A percentile compares a stretch with the other conserved stretches of the same genome.
phyloP scores from a whole-genome alignment of 1,139 yeast species.

The Nakaseomyces nivariensis region DNA sequence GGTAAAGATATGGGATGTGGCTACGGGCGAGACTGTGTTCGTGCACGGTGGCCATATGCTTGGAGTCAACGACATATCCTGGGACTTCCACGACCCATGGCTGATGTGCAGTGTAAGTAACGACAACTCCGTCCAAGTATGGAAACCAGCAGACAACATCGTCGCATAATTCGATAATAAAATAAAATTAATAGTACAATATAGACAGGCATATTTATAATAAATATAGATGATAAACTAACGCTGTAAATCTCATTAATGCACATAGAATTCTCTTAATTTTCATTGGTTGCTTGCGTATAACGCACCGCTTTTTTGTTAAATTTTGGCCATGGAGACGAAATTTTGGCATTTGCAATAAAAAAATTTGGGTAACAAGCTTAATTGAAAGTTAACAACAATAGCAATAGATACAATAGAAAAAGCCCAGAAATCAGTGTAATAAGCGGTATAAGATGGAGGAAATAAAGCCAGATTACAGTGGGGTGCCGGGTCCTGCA shows the following conservation, averaged over 20 bases:
- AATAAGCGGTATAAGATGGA: slow-evolving; percentile 5
- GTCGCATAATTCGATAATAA: slow-evolving; percentile 5
- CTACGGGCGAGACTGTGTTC: slow-evolving; percentile 42
- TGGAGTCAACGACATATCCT: slow-evolving; percentile 75
- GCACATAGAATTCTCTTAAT: neutral
- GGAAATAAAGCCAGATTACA: slow-evolving; percentile 20
- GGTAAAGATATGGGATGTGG: slow-evolving; percentile 62
- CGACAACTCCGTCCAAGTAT: slow-evolving; percentile 80
- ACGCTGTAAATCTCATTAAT: no score
- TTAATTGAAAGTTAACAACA: no score
- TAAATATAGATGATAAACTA: no score
- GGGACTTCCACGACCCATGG: slow-evolving; percentile 79
- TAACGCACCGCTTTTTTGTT: no score
- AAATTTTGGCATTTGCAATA: no score
- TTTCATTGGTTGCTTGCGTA: neutral
- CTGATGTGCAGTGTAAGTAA: slow-evolving; percentile 75
- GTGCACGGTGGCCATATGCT: slow-evolving; percentile 86
- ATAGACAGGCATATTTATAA: no score
- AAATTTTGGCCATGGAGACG: no score
- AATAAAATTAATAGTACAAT: no score
- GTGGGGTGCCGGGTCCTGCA: slow-evolving; percentile 47
- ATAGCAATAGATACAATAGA: neutral
- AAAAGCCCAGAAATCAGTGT: no score
- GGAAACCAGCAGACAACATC: slow-evolving; percentile 49
- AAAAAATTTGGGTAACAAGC: no score